These are phyloP conservation scores for Tetratostichococcus sp. DNA, from an alignment of 139 green algal genomes.

Conservation along the genomic window DNA sequence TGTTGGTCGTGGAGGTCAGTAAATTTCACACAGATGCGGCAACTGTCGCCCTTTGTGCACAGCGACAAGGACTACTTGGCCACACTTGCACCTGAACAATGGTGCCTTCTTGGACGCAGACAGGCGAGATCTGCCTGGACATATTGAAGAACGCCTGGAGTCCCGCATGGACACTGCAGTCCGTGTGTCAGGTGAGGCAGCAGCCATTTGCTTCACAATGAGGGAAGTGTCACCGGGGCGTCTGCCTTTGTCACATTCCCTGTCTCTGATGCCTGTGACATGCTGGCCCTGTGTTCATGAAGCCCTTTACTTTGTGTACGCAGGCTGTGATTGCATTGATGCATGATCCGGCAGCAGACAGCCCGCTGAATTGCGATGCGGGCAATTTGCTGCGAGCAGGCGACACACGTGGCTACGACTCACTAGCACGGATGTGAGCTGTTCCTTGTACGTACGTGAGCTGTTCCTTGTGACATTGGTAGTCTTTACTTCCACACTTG, in stretches of 20 bases:
- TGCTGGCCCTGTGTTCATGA: too few species aligned
- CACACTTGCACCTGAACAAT: too few species aligned
- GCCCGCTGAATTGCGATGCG: constrained; percentile 91
- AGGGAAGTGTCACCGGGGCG: too few species aligned
- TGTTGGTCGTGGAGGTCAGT: not conserved
- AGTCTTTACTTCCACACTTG: too few species aligned
- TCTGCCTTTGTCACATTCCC: too few species aligned
- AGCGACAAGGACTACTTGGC: too few species aligned
- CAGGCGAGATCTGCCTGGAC: constrained; percentile 94
- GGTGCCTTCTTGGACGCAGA: constrained; percentile 48
- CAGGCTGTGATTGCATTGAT: constrained; percentile 72
- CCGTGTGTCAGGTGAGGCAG: constrained; percentile 79
- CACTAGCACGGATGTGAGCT: constrained; percentile 78
- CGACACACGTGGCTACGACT: constrained; percentile 81
- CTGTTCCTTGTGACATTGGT: too few species aligned
- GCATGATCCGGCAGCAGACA: constrained; percentile 77
- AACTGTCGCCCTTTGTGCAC: too few species aligned
- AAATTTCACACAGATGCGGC: not conserved
- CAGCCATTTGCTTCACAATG: too few species aligned
- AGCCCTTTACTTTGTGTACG: constrained; percentile 8
- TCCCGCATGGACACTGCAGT: constrained; percentile 91
- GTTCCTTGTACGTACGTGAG: too few species aligned
- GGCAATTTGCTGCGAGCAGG: constrained; percentile 87
- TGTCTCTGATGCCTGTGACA: too few species aligned
- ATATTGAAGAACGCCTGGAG: constrained; percentile 94